Percentiles rank a stretch among this genome's conserved stretches.
Conservation (phyloP, 2,329 filamentous ascomycete genomes). For the Aspergillus ibericus region DNA sequence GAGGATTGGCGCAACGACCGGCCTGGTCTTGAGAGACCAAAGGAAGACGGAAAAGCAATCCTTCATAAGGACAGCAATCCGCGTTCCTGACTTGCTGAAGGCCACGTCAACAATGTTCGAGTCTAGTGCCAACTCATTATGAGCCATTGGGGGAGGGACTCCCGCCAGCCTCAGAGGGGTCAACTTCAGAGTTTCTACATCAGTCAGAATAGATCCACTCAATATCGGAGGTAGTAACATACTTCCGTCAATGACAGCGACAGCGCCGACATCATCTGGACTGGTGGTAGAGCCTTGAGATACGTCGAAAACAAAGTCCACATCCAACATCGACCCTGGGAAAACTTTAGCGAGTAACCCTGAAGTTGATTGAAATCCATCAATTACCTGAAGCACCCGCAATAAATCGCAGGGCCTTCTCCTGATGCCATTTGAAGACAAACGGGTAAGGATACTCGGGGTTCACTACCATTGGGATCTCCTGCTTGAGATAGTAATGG, state of each 20-base stretch:
- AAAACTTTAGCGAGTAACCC: conserved; percentile 1
- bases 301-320: conserved; percentile 69
- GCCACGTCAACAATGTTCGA: conserved; percentile 71
- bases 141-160: conserved; percentile 88
- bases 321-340: conserved; percentile 53
- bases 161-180: conserved; percentile 83
- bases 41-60: conserved; percentile 66
- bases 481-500: conserved; percentile 96
- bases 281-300: conserved; percentile 67
- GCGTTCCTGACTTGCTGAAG: conserved; percentile 64
- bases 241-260: conserved; percentile 82
- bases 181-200: conserved; percentile 65
- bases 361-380: conserved; percentile 10
- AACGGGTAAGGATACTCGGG: conserved; percentile 24
- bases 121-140: conserved; percentile 67
- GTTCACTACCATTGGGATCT: conserved; percentile 56
- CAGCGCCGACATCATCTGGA: conserved; percentile 74
- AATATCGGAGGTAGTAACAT: conserved; percentile 29
- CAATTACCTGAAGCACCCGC: conserved; percentile 52
- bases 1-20: conserved; percentile 39
- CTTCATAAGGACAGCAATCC: conserved; percentile 71
- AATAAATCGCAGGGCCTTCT: conserved; percentile 71
- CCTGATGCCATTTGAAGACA: conserved; percentile 72
- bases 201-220: conserved; percentile 22
- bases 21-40: conserved; percentile 59